Evolutionary conservation across 2,329 filamentous ascomycete genomes (phyloP), one percentile per base, ranked within the genome.

Genomic region (Colletotrichum incanum): DNA sequence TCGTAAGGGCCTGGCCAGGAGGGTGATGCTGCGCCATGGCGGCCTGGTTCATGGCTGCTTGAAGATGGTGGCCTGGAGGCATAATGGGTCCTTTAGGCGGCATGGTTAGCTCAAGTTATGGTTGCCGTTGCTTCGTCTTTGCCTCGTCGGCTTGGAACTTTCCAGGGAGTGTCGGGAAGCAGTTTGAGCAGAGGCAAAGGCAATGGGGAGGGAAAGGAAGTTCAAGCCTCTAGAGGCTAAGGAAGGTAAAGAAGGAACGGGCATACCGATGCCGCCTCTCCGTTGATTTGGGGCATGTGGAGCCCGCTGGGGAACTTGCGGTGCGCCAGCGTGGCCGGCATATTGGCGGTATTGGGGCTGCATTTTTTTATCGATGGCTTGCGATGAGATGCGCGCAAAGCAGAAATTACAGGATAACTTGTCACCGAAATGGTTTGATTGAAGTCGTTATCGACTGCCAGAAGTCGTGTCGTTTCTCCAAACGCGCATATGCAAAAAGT

Each of bases 241-340:
- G 28, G 26, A 39, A 45, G 34, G 50, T 28, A 64, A 69, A 68
- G 59, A 72, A 67, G 50, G 71, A 62, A 69, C 50, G 59, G 73
- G 80, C 83, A 74, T 82, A 88, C 87, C 87, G 79, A 88, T 88
- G 75, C 86, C 87, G 76, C 86, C 86, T 76, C 87, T 85, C 74
- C 87, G 84, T 78, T 84, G 86, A 73, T 83, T 84, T 67, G 83
- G 78, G 73, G 82, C 78, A 80, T 88, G 86, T 75, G 86, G 83
- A 74, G 84, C 83, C 75, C 86, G 82, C 77, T 86, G 86, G 74
- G 86, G 82, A 76, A 83, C 81, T 79, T 86, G 87, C 47, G 64
- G 56, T 43, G 63, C 65, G 59, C 65, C 67, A 50, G 67, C 71
- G 58, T 73, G 68, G 50, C 64, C 28, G 78, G 84, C 82, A 79